These are phyloP conservation scores for Cercospora sojina DNA, from an alignment of 2,329 filamentous ascomycete species.

Conservation along the genomic window DNA sequence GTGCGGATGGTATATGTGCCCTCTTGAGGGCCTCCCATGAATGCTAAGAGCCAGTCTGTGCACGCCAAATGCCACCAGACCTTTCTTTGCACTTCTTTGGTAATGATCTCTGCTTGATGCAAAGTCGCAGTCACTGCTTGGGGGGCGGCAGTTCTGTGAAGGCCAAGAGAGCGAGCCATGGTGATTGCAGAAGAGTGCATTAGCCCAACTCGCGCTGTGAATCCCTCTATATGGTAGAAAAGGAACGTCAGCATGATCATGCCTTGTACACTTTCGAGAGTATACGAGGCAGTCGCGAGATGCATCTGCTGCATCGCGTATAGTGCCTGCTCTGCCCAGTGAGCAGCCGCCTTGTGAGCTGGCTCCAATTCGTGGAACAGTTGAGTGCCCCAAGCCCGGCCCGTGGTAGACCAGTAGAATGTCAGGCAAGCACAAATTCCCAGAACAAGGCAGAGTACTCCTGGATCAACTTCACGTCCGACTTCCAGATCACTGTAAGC, in stretches of 20 bases:
- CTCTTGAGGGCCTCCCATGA: constrained; percentile 46
- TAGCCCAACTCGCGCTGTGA: constrained; percentile 22
- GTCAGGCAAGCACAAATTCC: constrained; percentile 20
- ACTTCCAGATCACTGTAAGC: constrained; percentile 20
- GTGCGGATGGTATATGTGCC: constrained; percentile 46
- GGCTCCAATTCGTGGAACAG: constrained; percentile 11
- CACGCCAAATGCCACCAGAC: constrained; percentile 35
- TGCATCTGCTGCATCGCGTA: constrained; percentile 22
- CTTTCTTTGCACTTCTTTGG: constrained; percentile 30
- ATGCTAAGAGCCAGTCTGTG: constrained; percentile 37
- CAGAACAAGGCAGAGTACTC: constrained; percentile 16
- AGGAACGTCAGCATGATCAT: constrained; percentile 33
- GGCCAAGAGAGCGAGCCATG: constrained; percentile 28
- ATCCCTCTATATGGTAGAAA: constrained; percentile 35
- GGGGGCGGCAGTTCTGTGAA: constrained; percentile 28
- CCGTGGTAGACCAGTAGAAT: constrained; percentile 18
- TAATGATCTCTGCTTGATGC: constrained; percentile 24
- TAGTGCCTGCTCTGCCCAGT: constrained; percentile 20
- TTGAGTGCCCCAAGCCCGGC: constrained; percentile 4
- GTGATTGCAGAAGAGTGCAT: constrained; percentile 28
- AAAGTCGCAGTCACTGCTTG: not conserved
- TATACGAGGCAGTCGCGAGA: constrained; percentile 2
- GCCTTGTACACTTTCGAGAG: constrained; percentile 32
- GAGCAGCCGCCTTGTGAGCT: constrained; percentile 14
- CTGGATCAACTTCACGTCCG: constrained; percentile 12